Evolutionary conservation across 2,329 filamentous ascomycete species (phyloP).

Genomic region (Chaetomiaceae sp.): DNA sequence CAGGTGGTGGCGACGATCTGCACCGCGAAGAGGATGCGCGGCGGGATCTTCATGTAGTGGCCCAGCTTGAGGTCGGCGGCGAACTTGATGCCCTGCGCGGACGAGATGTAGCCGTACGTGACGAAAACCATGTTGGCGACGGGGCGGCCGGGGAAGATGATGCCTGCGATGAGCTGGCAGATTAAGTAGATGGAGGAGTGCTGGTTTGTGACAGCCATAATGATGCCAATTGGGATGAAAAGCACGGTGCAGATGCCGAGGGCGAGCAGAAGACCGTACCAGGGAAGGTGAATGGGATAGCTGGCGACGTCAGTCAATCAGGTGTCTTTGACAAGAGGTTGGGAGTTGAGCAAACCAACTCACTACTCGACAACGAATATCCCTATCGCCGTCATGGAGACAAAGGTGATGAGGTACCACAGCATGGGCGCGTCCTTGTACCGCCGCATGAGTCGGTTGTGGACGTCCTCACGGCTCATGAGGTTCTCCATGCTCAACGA

Average conservation of each 20-base stretch:
- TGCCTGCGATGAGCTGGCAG: constrained; percentile 78
- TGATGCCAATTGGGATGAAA: constrained; percentile 85
- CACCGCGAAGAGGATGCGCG: constrained; percentile 69
- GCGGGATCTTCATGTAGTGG: constrained; percentile 83
- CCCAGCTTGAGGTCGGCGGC: constrained; percentile 81
- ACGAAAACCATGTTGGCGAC: constrained; percentile 93
- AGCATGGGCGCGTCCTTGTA: constrained; percentile 75
- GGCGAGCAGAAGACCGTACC: constrained; percentile 78
- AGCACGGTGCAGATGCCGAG: constrained; percentile 71
- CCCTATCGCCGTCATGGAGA: constrained; percentile 69
- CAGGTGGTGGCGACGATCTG: constrained; percentile 71
- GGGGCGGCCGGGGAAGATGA: constrained; percentile 74
- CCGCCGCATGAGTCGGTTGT: constrained; percentile 74
- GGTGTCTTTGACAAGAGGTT: no score
- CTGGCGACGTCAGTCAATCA: constrained; percentile 33
- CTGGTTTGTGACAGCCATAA: constrained; percentile 89
- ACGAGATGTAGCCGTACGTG: constrained; percentile 85
- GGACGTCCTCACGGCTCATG: constrained; percentile 70
- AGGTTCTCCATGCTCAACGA: constrained; percentile 41
- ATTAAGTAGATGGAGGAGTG: constrained; percentile 82
- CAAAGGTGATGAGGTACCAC: constrained; percentile 74
- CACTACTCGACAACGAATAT: constrained; percentile 83
- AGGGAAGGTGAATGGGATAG: constrained; percentile 75
- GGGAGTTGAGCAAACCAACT: no score
- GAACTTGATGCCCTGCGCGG: constrained; percentile 84